Percentiles rank a stretch among this genome's conserved stretches.
These are phyloP conservation scores for Leptographium wingfieldii DNA, from an alignment of 2,329 filamentous ascomycete species.

Conservation along the genomic window DNA sequence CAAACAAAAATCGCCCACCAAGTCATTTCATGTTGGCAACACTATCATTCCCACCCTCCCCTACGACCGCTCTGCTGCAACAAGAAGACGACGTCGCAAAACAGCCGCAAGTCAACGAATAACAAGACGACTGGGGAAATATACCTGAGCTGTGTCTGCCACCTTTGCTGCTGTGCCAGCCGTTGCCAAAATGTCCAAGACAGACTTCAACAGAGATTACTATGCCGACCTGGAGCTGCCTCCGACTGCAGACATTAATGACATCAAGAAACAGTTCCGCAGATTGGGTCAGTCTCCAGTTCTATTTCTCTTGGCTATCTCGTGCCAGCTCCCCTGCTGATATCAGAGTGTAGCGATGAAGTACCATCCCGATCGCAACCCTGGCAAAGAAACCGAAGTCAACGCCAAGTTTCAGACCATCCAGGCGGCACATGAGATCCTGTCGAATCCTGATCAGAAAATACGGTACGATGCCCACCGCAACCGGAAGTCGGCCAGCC, in stretches of 20 bases:
- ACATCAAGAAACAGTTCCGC: constrained; percentile 77
- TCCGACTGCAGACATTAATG: constrained; percentile 52
- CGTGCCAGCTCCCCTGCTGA: not conserved
- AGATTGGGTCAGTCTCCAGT: constrained; percentile 50
- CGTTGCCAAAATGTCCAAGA: constrained; percentile 48
- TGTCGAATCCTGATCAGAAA: constrained; percentile 37
- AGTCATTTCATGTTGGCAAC: not conserved
- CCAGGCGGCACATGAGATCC: constrained; percentile 71
- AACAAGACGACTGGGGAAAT: not conserved
- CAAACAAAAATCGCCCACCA: not conserved
- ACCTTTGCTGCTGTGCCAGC: not conserved
- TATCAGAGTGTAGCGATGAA: constrained; percentile 48
- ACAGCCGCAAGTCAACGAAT: not conserved
- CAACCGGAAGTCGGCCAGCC: constrained; percentile 18
- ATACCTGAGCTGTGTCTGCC: not conserved
- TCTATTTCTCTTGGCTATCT: not conserved
- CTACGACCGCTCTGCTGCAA: not conserved
- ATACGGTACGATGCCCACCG: constrained; percentile 40
- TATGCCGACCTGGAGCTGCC: constrained; percentile 72
- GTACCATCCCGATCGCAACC: constrained; percentile 83
- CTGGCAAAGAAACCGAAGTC: constrained; percentile 66
- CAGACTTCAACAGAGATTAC: constrained; percentile 57
- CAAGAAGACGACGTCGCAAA: not conserved
- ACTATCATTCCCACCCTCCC: not conserved
- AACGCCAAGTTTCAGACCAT: constrained; percentile 77